Evolutionary conservation across 2,329 filamentous ascomycete genomes (phyloP), one percentile per base, ranked within the genome.

Genomic region (Cercospora sp.): DNA sequence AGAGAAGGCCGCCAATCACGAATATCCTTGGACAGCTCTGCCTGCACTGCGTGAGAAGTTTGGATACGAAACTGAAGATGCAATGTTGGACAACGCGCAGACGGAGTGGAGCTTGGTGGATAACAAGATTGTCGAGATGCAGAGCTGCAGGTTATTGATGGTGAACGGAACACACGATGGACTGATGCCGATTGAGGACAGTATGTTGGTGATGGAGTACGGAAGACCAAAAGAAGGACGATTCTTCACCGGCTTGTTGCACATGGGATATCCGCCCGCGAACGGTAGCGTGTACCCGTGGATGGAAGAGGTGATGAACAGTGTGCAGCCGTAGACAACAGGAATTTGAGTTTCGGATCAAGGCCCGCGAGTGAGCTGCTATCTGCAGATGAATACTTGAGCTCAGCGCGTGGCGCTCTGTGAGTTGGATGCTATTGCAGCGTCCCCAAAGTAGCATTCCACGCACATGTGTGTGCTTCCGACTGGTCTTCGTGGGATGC

Each of bases 181-280:
- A 0, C 78, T 90, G 55, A 89, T 90, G 82, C 89, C 89, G 0
- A 89, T 91, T 66, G 89, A 91, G 74, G 89, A 91, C 74, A 88
- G 84, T 13, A 85, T 89, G 79, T 79, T 91, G 62, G 79, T 90
- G 64, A 86, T 89, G 71, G 87, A 90, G 76, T 84, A 90, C 71
- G 89, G 89, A 2, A 83, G 82, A 33, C 87, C 87, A 12, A 91
- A 91, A 79, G 88, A 90, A 78, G 87, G 83, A 10, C 82, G 88
- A 60, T 89, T 90, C 78, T 89, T 90, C 69, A 79, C 84, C 0
- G 85, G 85, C 0, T 80, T 86, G 33, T 75, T 89, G 70, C 89
- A 91, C 73, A 91, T 90, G 89, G 89, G 89, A 12, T 91, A 91
- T 75, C 89, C 89, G 4, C 76, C 83, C 74, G 86, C 87, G 0